phyloP scores from a whole-genome alignment of 805 yeast genomes.

The Gaillardinia entomophila region DNA sequence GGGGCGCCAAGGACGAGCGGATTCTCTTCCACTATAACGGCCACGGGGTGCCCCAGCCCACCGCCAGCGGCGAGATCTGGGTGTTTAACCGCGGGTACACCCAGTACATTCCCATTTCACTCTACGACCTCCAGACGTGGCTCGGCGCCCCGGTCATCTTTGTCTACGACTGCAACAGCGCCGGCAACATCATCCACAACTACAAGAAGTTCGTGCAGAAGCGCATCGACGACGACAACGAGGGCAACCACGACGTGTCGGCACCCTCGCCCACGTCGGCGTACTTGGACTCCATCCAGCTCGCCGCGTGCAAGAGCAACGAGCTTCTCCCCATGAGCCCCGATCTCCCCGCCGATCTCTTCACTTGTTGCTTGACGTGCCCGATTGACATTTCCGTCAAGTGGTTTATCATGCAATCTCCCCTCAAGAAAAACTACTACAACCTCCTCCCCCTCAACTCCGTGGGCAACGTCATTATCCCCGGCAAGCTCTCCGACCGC shows the following conservation, averaged over 20 bases:
- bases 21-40: slow-evolving; percentile 94
- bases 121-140: slow-evolving; percentile 96
- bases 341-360: slow-evolving; percentile 90
- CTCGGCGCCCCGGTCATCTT: slow-evolving; percentile 95
- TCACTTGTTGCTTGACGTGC: slow-evolving; percentile 91
- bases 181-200: slow-evolving; percentile 87
- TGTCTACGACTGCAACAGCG: slow-evolving; percentile 91
- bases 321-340: slow-evolving; percentile 91
- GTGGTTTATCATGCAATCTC: slow-evolving; percentile 86
- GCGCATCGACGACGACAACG: slow-evolving; percentile 80
- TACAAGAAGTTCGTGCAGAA: slow-evolving; percentile 87
- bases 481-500: slow-evolving; percentile 88
- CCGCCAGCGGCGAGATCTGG: slow-evolving; percentile 96
- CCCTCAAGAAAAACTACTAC: slow-evolving; percentile 49
- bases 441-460: slow-evolving; percentile 40
- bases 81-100: slow-evolving; percentile 96
- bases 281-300: slow-evolving; percentile 81
- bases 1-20: slow-evolving; percentile 91
- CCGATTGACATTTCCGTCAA: slow-evolving; percentile 92
- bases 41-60: slow-evolving; percentile 97
- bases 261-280: slow-evolving; percentile 62
- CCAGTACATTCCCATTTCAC: slow-evolving; percentile 92
- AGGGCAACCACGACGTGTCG: slow-evolving; percentile 43
- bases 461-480: slow-evolving; percentile 61
- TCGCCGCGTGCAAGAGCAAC: slow-evolving; percentile 86